phyloP scores from a whole-genome alignment of 108 stramenopile genomes.

The Cyclotella sp. region DNA sequence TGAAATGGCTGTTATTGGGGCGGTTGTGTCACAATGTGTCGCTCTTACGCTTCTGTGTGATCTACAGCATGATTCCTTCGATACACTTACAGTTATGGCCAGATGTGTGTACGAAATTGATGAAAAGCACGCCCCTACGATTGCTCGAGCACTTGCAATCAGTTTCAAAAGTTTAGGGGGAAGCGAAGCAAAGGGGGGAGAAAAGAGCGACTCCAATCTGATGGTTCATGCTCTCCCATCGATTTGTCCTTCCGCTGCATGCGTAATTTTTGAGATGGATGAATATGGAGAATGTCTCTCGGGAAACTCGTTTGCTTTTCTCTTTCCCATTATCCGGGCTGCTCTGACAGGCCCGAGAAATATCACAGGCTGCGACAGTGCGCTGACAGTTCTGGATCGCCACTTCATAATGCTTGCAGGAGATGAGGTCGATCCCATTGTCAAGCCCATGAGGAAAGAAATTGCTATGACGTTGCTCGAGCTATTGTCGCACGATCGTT shows the following conservation, averaged over 20 bases:
- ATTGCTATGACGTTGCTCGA: constrained; percentile 79
- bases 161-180: constrained; percentile 40
- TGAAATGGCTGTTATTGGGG: constrained; percentile 49
- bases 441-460: constrained; percentile 69
- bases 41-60: constrained; percentile 40
- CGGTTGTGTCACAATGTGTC: constrained; percentile 60
- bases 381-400: constrained; percentile 73
- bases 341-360: constrained; percentile 82
- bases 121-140: constrained; percentile 67
- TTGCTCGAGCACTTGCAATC: constrained; percentile 70
- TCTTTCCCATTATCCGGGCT: constrained; percentile 84
- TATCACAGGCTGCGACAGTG: constrained; percentile 81
- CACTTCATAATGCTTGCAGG: constrained; percentile 72
- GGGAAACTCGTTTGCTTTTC: constrained; percentile 81
- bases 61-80: constrained; percentile 49
- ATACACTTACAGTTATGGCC: constrained; percentile 70
- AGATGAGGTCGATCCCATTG: constrained; percentile 56
- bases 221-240: constrained; percentile 65
- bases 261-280: constrained; percentile 79
- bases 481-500: constrained; percentile 80
- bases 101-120: constrained; percentile 89
- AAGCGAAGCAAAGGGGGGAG: constrained; percentile 11
- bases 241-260: constrained; percentile 79
- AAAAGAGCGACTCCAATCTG: constrained; percentile 12
- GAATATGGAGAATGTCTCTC: constrained; percentile 79